A percentile compares a stretch with the other conserved stretches of the same genome.
Evolutionary conservation across 257 asterid species (phyloP).

Genomic region (Henckelia pumila): DNA sequence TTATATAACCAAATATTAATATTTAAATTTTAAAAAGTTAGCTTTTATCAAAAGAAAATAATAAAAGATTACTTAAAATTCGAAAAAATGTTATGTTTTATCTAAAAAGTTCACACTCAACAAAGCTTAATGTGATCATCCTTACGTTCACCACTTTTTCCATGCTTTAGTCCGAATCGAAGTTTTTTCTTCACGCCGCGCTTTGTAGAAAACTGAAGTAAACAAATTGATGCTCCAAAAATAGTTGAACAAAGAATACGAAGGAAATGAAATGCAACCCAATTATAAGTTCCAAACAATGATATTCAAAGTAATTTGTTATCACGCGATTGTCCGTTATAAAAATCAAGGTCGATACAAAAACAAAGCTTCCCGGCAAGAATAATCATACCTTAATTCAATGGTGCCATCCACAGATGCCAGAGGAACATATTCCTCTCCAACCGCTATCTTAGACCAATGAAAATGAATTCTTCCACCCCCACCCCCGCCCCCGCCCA

Average conservation of each 20-base stretch:
- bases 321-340: background rate
- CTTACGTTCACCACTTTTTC: too few relatives aligned
- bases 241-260: background rate
- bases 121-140: too few relatives aligned
- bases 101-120: too few relatives aligned
- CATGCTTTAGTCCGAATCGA: too few relatives aligned
- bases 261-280: conserved; percentile 3
- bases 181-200: too few relatives aligned
- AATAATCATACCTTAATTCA: conserved; percentile 49
- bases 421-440: conserved; percentile 76
- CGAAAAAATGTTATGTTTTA: too few relatives aligned
- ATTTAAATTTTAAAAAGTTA: too few relatives aligned
- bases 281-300: background rate
- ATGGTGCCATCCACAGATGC: conserved; percentile 74
- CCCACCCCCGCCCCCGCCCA: conserved; percentile 96
- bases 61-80: too few relatives aligned
- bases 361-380: background rate
- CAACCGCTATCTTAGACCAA: conserved; percentile 72
- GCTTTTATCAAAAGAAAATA: too few relatives aligned
- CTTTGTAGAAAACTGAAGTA: background rate
- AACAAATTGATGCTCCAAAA: conserved; percentile 16
- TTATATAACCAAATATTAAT: too few relatives aligned
- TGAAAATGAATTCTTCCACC: conserved; percentile 98
- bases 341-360: conserved; percentile 10
- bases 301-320: background rate